Conservation (phyloP, 2,329 filamentous ascomycete species). For the Paecilomyces variotii region DNA sequence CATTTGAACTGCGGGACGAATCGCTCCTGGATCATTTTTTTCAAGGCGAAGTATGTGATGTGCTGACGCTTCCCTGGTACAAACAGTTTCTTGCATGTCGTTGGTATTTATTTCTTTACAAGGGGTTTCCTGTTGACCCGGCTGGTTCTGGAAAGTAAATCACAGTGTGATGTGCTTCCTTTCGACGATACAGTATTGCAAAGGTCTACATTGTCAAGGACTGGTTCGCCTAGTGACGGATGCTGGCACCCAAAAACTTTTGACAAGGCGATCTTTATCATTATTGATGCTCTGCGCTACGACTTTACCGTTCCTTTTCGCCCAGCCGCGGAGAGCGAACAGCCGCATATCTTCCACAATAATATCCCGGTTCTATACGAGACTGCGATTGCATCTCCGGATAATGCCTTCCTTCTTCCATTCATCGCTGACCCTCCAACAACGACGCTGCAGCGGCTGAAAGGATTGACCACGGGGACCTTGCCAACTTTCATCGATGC, state of each 20-base stretch:
- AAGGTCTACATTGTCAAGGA: constrained; percentile 9
- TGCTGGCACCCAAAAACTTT: constrained; percentile 98
- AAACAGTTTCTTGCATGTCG: constrained; percentile 58
- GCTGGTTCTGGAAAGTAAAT: constrained; percentile 68
- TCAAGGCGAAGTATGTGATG: neutral
- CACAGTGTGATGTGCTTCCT: constrained; percentile 61
- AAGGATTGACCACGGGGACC: constrained; percentile 90
- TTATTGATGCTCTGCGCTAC: constrained; percentile 91
- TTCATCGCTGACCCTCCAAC: constrained; percentile 98
- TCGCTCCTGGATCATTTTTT: neutral
- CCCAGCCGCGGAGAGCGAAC: constrained; percentile 35
- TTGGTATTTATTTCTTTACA: constrained; percentile 86
- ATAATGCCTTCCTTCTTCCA: constrained; percentile 80
- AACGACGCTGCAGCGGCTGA: constrained; percentile 82
- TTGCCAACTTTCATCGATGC: constrained; percentile 90
- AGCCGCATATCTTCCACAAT: constrained; percentile 67
- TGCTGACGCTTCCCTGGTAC: neutral
- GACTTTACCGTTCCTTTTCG: constrained; percentile 85
- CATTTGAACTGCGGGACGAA: neutral
- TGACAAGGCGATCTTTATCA: constrained; percentile 78
- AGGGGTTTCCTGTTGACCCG: constrained; percentile 90
- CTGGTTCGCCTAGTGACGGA: constrained; percentile 46
- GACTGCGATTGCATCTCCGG: constrained; percentile 62
- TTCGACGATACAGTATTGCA: constrained; percentile 38
- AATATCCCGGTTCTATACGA: constrained; percentile 82